A percentile compares a stretch with the other conserved stretches of the same genome.
These are phyloP conservation scores for Cladophialophora yegresii DNA, from an alignment of 2,329 filamentous ascomycete species.

Conservation along the genomic window DNA sequence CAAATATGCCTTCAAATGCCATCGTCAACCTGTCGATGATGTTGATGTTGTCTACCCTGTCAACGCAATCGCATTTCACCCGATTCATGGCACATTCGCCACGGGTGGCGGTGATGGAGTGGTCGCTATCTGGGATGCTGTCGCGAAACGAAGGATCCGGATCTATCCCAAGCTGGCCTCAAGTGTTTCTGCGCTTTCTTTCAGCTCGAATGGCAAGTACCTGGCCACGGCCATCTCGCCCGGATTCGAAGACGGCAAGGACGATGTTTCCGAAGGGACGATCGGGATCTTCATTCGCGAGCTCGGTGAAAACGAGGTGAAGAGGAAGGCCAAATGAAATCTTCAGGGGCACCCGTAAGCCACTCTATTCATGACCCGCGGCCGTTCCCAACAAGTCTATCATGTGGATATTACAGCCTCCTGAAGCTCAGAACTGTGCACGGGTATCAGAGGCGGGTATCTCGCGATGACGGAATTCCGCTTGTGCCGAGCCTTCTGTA, in stretches of 20 bases:
- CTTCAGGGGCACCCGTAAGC: neutral
- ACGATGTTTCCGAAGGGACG: constrained; percentile 70
- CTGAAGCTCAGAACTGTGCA: constrained; percentile 22
- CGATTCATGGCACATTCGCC: constrained; percentile 78
- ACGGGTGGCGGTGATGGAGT: constrained; percentile 87
- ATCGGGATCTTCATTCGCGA: constrained; percentile 79
- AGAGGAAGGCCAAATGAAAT: constrained; percentile 73
- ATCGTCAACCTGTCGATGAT: constrained; percentile 70
- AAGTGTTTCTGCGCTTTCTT: constrained; percentile 74
- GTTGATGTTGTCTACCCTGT: constrained; percentile 88
- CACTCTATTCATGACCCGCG: neutral
- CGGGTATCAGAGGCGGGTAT: constrained; percentile 34
- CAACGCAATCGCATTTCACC: constrained; percentile 86
- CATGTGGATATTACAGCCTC: constrained; percentile 5
- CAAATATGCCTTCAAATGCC: constrained; percentile 99
- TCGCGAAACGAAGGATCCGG: constrained; percentile 83
- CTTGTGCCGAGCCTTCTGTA: constrained; percentile 49
- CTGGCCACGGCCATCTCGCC: constrained; percentile 80
- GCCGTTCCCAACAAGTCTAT: constrained; percentile 15
- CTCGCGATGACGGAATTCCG: constrained; percentile 30
- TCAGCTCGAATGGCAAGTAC: constrained; percentile 74
- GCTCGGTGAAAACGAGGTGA: constrained; percentile 82
- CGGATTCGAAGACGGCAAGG: constrained; percentile 83
- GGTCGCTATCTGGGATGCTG: constrained; percentile 90
- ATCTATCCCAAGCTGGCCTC: constrained; percentile 84